Conservation (phyloP, 805 yeast species). For the Metschnikowia lochheadii region DNA sequence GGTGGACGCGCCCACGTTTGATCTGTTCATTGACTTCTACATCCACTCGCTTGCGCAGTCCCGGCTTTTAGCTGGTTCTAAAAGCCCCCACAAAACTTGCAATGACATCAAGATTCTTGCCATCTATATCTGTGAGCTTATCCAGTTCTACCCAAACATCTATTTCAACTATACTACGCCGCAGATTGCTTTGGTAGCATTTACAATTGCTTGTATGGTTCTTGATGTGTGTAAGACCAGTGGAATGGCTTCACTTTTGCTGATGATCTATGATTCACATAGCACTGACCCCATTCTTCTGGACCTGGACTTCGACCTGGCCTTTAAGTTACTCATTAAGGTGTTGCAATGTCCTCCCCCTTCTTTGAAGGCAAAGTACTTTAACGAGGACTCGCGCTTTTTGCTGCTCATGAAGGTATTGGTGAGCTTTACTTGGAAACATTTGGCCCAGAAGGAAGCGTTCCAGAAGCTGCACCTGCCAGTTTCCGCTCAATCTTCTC, state of each 20-base stretch:
- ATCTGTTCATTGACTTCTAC: slow-evolving; percentile 57
- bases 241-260: slow-evolving; percentile 10
- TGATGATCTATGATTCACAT: slow-evolving; percentile 16
- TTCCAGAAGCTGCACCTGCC: slow-evolving; percentile 5
- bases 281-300: slow-evolving; percentile 6
- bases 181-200: slow-evolving; percentile 39
- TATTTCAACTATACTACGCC: slow-evolving; percentile 56
- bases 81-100: slow-evolving; percentile 24
- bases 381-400: slow-evolving; percentile 33
- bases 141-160: slow-evolving; percentile 57
- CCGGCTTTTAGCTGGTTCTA: slow-evolving; percentile 25
- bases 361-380: slow-evolving; percentile 43
- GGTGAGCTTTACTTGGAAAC: slow-evolving; percentile 29
- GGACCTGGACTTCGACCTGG: slow-evolving; percentile 12
- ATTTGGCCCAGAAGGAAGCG: slow-evolving; percentile 16
- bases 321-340: slow-evolving; percentile 26
- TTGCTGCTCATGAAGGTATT: slow-evolving; percentile 34
- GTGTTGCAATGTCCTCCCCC: slow-evolving; percentile 45
- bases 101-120: slow-evolving; percentile 54
- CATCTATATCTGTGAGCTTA: slow-evolving; percentile 60
- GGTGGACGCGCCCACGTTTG: slow-evolving; percentile 58
- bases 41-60: slow-evolving; percentile 33
- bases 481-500: not conserved
- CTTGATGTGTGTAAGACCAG: slow-evolving; percentile 28
- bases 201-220: slow-evolving; percentile 40